A percentile compares a stretch with the other conserved stretches of the same genome.
Conservation (phyloP, 2,329 filamentous ascomycete species). For the Botrytis elliptica region DNA sequence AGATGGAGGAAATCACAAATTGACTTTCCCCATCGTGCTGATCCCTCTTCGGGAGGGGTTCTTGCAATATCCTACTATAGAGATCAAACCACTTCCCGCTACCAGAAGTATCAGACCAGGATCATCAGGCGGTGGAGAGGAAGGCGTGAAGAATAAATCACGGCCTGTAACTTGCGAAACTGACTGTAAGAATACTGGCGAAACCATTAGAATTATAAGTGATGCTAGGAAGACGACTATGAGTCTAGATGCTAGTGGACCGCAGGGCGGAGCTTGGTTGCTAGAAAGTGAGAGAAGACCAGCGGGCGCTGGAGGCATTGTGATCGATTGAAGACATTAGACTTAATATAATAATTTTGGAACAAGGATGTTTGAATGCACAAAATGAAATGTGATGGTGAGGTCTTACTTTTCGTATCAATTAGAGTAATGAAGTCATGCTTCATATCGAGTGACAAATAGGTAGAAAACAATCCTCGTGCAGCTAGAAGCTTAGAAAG, state of each 20-base stretch:
- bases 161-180: constrained; percentile 64
- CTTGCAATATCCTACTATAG: constrained; percentile 73
- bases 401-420: background rate
- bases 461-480: background rate
- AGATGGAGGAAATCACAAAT: constrained; percentile 46
- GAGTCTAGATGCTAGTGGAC: constrained; percentile 65
- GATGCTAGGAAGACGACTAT: constrained; percentile 72
- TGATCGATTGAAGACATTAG: constrained; percentile 20
- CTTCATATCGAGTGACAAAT: background rate
- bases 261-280: constrained; percentile 63
- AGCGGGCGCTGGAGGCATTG: constrained; percentile 22
- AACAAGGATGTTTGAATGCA: background rate
- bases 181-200: constrained; percentile 74
- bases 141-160: constrained; percentile 26
- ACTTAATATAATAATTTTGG: background rate
- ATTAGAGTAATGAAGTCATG: background rate
- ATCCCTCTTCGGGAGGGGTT: constrained; percentile 78
- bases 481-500: background rate
- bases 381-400: background rate
- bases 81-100: constrained; percentile 64
- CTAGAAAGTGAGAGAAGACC: constrained; percentile 56
- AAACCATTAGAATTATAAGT: constrained; percentile 72
- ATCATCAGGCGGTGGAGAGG: constrained; percentile 28
- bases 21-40: constrained; percentile 66
- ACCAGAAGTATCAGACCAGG: constrained; percentile 29